Base-by-base conservation (phyloP, 2,329 filamentous ascomycete species). In the Cercospora sp. region DNA sequence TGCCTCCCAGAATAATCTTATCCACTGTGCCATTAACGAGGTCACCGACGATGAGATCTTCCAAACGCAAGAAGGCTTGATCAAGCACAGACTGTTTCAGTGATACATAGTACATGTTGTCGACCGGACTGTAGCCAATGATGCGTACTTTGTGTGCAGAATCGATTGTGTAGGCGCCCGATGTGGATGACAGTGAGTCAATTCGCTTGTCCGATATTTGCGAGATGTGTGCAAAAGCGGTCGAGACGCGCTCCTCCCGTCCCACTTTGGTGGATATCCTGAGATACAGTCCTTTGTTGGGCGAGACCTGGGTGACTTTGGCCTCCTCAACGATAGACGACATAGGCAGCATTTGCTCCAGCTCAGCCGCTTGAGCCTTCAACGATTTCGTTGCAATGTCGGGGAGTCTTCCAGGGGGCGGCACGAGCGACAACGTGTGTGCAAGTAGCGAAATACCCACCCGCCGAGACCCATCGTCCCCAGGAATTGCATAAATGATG, bases 221-320 rank as follows among this genome's bases (percentile, higher is more conserved):
- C 0, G 95, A 99, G 72, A 99, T 96, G 79, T 99, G 95, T 24
- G 96, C 93, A 76, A 97, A 99, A 92, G 76, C 75, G 12, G 58
- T 66, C 7, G 61, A 28, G 8, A 53, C 21, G n/a, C 65, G 64
- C 18, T 69, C 62, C 10, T 69, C 66, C 3, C 63, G 66, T 5
- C 63, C 63, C 30, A 51, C 53, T 13, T 69, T 63, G n/a, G 26
- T 55, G n/a, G 87, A 84, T 28, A 94, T 81, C 72, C 91, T 87
- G 16, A 94, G 85, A 75, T 96, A 97, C 2, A 97, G 84, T 63
- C 95, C 96, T 69, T 94, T 87, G 3, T 90, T 89, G 5, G 89
- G 84, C 72, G 96, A 91, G 2, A 97, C 92, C 72, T 91, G 91
- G 63, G 89, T 86, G 7, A 99, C 89, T 43, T 88, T 93, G 66